Conservation (phyloP, 306 rosid genomes). For the Citrullus colocynthis region DNA sequence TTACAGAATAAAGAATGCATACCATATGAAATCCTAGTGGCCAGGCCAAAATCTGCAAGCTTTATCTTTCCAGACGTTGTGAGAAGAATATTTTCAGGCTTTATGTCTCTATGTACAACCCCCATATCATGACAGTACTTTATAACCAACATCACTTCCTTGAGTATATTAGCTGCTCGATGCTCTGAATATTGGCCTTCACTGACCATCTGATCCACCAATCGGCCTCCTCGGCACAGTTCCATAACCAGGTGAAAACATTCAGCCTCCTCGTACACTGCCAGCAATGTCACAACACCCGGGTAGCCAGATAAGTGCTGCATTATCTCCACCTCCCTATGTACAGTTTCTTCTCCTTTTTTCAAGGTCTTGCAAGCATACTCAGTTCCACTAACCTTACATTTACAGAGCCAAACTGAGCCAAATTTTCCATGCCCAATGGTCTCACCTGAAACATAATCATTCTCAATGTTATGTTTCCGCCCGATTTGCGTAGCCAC, state of each 20-base stretch:
- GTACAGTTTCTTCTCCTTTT: slow-evolving; percentile 94
- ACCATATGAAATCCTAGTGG: slow-evolving; percentile 90
- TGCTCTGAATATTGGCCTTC: slow-evolving; percentile 80
- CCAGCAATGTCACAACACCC: slow-evolving; percentile 86
- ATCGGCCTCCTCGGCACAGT: slow-evolving; percentile 79
- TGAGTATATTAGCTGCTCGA: slow-evolving; percentile 65
- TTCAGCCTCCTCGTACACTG: slow-evolving; percentile 80
- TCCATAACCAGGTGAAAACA: slow-evolving; percentile 97
- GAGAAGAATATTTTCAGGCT: slow-evolving; percentile 94
- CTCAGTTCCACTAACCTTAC: slow-evolving; percentile 55
- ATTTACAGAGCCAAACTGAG: slow-evolving; percentile 66
- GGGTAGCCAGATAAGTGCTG: slow-evolving; percentile 96
- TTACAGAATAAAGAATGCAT: slow-evolving; percentile 3
- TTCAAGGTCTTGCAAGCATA: slow-evolving; percentile 82
- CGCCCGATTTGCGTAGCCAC: slow-evolving; percentile 93
- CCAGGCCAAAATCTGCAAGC: slow-evolving; percentile 99
- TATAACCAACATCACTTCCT: slow-evolving; percentile 89
- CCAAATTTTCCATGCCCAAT: slow-evolving; percentile 96
- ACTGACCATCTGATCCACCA: slow-evolving; percentile 60
- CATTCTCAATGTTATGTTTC: slow-evolving; percentile 83
- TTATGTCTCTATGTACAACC: slow-evolving; percentile 93
- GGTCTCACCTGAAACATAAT: slow-evolving; percentile 51
- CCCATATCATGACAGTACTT: slow-evolving; percentile 99
- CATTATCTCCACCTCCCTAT: slow-evolving; percentile 98
- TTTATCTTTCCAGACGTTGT: slow-evolving; percentile 67